Conservation (phyloP, 1,284 basidiomycete genomes). For the Trametes hirsuta region DNA sequence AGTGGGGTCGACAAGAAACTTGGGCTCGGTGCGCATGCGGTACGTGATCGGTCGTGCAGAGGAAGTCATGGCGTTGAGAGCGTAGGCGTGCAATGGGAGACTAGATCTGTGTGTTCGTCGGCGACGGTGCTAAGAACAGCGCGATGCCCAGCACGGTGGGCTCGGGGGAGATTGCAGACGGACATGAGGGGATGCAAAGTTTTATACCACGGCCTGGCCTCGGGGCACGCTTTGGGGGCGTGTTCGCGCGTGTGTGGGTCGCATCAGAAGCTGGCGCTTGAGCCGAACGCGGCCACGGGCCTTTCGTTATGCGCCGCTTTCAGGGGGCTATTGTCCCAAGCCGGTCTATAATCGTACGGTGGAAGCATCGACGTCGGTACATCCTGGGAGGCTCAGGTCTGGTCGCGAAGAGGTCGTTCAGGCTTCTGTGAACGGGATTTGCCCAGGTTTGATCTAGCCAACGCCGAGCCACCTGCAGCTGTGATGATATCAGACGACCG, state of each 20-base stretch:
- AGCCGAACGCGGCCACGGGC: constrained; percentile 10
- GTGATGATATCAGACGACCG: no score
- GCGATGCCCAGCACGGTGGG: constrained; percentile 3
- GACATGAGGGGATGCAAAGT: constrained; percentile 2
- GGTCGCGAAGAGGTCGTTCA: no score
- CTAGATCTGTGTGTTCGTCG: not conserved
- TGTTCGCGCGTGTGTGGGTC: constrained; percentile 19
- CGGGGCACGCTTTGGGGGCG: constrained; percentile 20
- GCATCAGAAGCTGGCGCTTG: constrained; percentile 24
- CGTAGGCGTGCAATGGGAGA: not conserved
- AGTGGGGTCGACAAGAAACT: constrained; percentile 21
- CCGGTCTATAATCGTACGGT: no score
- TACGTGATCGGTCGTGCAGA: constrained; percentile 12
- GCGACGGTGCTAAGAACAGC: not conserved
- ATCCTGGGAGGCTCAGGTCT: no score
- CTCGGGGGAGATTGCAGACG: constrained; percentile 15
- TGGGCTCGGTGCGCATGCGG: constrained; percentile 19
- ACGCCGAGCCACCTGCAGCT: no score
- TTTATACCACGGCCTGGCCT: constrained; percentile 22
- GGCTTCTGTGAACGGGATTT: no score
- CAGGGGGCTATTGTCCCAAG: not conserved
- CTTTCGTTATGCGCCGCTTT: constrained; percentile 1
- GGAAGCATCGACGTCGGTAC: no score
- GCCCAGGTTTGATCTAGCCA: no score
- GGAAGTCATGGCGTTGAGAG: constrained; percentile 7